Percentiles rank a stretch among this genome's conserved stretches.
phyloP scores from a whole-genome alignment of 2,329 filamentous ascomycete species.

The Macrophomina tecta region DNA sequence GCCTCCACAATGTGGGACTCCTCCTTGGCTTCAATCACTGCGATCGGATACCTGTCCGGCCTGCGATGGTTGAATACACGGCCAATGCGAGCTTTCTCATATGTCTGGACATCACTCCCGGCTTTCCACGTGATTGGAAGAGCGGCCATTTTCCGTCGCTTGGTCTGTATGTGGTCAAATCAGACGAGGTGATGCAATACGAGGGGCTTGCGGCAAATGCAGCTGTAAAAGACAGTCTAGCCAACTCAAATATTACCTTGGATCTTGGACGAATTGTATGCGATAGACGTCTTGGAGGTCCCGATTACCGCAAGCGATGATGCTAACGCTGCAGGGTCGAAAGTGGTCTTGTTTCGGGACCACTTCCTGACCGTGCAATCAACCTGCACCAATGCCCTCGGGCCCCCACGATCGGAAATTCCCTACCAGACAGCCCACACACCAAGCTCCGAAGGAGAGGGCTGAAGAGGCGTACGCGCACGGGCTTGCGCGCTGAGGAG shows the following conservation, averaged over 20 bases:
- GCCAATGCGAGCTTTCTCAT: constrained; percentile 47
- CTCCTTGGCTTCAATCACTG: constrained; percentile 48
- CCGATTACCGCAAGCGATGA: constrained; percentile 1
- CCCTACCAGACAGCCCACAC: background rate
- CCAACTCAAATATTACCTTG: constrained; percentile 7
- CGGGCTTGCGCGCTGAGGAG: background rate
- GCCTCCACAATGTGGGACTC: constrained; percentile 34
- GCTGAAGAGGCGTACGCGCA: background rate
- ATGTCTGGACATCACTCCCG: constrained; percentile 30
- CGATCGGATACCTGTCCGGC: constrained; percentile 49
- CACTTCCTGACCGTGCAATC: background rate
- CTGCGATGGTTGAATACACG: constrained; percentile 55
- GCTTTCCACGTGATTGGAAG: constrained; percentile 32
- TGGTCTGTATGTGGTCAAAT: background rate
- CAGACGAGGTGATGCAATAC: background rate
- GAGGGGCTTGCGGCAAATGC: background rate
- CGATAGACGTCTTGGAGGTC: background rate
- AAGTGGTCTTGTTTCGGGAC: constrained; percentile 17
- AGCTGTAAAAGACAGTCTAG: background rate
- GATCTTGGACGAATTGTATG: background rate
- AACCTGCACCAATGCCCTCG: background rate
- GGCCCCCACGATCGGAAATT: constrained; percentile 13
- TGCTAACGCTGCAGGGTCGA: constrained; percentile 1
- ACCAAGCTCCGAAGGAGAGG: background rate
- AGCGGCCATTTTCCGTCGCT: constrained; percentile 1